These are phyloP conservation scores for Chrysopogon serrulatus DNA, from an alignment of 176 grass and related monocot genomes.

Conservation along the genomic window DNA sequence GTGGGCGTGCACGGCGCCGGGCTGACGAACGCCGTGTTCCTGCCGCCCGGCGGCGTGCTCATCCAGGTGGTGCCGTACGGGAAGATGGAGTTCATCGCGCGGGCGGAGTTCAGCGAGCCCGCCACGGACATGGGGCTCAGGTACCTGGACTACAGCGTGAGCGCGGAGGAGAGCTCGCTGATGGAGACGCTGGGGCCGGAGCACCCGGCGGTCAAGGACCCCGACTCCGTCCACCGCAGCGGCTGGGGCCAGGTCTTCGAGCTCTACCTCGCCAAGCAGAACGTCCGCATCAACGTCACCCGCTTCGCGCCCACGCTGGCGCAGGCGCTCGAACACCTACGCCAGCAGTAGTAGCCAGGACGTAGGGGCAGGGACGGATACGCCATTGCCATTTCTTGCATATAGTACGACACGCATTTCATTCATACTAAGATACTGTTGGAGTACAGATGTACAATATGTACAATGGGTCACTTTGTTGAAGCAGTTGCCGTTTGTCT, in stretches of 20 bases:
- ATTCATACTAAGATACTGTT: neutral
- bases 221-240: conserved; percentile 43
- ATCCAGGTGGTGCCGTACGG: conserved; percentile 87
- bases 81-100: conserved; percentile 58
- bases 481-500: too few species aligned
- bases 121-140: conserved; percentile 42
- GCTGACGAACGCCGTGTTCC: conserved; percentile 69
- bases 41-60: conserved; percentile 56
- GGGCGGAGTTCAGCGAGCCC: conserved; percentile 43
- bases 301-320: conserved; percentile 48
- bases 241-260: conserved; percentile 64
- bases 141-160: conserved; percentile 73
- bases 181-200: conserved; percentile 59
- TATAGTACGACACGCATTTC: neutral
- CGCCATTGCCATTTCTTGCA: neutral
- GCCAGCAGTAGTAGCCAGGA: neutral
- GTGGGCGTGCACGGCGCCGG: conserved; percentile 71
- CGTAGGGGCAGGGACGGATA: neutral
- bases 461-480: too few species aligned
- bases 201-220: conserved; percentile 56
- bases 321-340: conserved; percentile 48
- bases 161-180: conserved; percentile 62
- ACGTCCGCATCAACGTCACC: conserved; percentile 45
- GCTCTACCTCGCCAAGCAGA: conserved; percentile 71
- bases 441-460: too few species aligned